Conservation (phyloP, 192 early-diverging fungal species). For the Oehlia diaphana region DNA sequence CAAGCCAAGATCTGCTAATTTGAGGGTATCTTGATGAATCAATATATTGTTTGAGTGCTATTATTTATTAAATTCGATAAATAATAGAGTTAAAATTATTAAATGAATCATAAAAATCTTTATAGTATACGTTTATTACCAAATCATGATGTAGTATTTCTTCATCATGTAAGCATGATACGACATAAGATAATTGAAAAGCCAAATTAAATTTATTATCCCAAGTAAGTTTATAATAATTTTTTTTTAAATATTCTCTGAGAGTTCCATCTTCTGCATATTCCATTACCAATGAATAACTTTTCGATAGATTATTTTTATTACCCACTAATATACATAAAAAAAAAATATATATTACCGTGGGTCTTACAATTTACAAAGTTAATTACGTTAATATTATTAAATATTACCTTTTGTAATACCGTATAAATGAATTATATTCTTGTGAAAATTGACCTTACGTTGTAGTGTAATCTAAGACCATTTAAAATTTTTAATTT, state of each 20-base stretch:
- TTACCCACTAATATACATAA: not conserved
- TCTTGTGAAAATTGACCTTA: too few relatives aligned
- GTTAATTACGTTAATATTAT: too few relatives aligned
- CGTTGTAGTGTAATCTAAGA: too few relatives aligned
- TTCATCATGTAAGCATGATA: not conserved
- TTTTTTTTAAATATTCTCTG: not conserved
- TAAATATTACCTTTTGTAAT: too few relatives aligned
- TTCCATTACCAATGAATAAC: not conserved
- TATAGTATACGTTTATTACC: not conserved
- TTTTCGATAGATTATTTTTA: not conserved
- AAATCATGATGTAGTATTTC: not conserved
- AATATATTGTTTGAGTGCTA: not conserved
- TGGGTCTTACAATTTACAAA: too few relatives aligned
- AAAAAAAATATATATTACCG: too few relatives aligned
- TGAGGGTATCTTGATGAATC: not conserved
- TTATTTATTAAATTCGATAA: not conserved
- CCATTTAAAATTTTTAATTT: too few relatives aligned
- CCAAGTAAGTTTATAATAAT: not conserved
- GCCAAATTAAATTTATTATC: not conserved
- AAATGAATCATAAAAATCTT: too few relatives aligned
- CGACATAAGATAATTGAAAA: not conserved
- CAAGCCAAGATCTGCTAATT: too few relatives aligned
- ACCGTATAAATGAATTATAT: too few relatives aligned
- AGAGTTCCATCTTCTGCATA: not conserved
- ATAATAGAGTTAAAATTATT: too few relatives aligned